Conservation (phyloP, 129 eudicot genomes). For the Artemisia annua region DNA sequence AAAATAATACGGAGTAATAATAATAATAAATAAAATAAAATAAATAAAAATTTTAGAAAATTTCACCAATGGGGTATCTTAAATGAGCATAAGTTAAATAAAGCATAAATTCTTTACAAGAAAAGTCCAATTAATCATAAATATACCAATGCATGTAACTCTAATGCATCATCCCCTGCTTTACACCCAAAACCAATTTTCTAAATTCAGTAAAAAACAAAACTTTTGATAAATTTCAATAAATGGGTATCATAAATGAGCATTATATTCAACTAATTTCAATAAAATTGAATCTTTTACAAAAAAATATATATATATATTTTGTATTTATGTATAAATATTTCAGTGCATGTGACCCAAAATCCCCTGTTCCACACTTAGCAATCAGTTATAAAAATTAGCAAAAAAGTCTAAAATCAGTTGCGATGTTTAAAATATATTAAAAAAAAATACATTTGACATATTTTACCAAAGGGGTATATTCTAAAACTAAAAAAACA, state of each 20-base stretch:
- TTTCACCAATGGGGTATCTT: too few relatives aligned
- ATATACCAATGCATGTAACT: conserved; percentile 38
- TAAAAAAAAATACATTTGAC: neutral
- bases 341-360: conserved; percentile 32
- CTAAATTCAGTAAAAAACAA: neutral
- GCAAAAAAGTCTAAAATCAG: too few relatives aligned
- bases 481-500: too few relatives aligned
- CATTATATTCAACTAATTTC: neutral
- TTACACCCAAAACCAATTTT: conserved; percentile 22
- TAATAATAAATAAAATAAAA: too few relatives aligned
- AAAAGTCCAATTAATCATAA: neutral
- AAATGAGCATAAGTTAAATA: too few relatives aligned
- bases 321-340: neutral
- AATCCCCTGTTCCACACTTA: neutral
- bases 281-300: neutral
- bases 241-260: neutral
- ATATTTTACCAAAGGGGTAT: conserved; percentile 4
- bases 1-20: too few relatives aligned
- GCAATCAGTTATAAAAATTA: too few relatives aligned
- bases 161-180: conserved; percentile 22
- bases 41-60: too few relatives aligned
- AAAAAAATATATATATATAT: neutral
- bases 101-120: too few relatives aligned
- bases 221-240: neutral
- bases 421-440: too few relatives aligned